A percentile compares a stretch with the other conserved stretches of the same genome.
Evolutionary conservation across 192 early-diverging fungal species (phyloP).

Genomic region (Entophlyctis helioformis): DNA sequence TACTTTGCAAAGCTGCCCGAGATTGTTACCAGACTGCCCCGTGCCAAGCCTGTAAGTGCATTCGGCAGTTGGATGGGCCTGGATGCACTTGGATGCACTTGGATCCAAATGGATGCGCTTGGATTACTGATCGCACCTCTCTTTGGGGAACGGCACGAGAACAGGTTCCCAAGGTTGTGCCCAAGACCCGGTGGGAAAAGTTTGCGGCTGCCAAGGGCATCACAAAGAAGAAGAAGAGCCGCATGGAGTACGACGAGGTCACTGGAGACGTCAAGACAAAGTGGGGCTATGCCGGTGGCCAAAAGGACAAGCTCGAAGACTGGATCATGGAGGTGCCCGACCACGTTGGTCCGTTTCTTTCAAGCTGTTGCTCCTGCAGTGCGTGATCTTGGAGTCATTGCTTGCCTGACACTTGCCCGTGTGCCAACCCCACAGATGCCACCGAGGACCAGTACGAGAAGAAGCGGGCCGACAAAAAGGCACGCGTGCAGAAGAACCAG

Average conservation of each 20-base stretch:
- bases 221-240: constrained; percentile 68
- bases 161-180: constrained; percentile 71
- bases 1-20: constrained; percentile 69
- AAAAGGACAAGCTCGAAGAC: constrained; percentile 58
- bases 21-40: constrained; percentile 54
- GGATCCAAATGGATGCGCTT: no score
- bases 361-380: no score
- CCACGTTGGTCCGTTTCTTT: constrained; percentile 30
- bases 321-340: constrained; percentile 92
- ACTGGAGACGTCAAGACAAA: constrained; percentile 71
- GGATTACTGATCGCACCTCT: no score
- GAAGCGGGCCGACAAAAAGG: constrained; percentile 73
- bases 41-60: constrained; percentile 72
- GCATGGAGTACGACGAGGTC: constrained; percentile 76
- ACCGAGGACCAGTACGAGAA: constrained; percentile 79
- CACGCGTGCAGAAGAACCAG: constrained; percentile 75
- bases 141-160: no score
- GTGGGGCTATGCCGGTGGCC: constrained; percentile 78
- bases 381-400: neutral
- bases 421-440: constrained; percentile 39
- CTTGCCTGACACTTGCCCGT: neutral
- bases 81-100: no score
- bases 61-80: no score
- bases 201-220: constrained; percentile 97
- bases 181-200: constrained; percentile 94